These are phyloP conservation scores for Carex myosuroides DNA, from an alignment of 176 grass and related monocot genomes.

Conservation along the genomic window DNA sequence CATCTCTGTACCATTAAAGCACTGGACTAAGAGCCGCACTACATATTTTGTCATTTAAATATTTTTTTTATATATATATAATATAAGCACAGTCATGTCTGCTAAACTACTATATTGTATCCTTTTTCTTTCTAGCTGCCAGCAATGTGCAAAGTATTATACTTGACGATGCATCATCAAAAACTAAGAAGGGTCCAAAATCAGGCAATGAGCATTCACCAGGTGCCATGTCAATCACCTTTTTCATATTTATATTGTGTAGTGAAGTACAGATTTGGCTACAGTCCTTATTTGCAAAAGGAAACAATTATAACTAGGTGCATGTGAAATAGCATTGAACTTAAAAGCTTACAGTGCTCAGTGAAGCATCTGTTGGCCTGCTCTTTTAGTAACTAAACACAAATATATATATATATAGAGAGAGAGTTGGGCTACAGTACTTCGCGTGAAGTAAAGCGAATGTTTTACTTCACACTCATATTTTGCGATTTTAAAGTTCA, in stretches of 20 bases:
- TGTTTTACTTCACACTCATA: too few species aligned
- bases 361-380: background rate
- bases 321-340: background rate
- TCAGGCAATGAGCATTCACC: slow-evolving; percentile 20
- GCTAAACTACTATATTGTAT: slow-evolving; percentile 17
- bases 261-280: slow-evolving; percentile 10
- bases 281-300: slow-evolving; percentile 11
- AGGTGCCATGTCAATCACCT: background rate
- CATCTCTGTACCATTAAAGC: background rate
- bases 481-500: too few species aligned
- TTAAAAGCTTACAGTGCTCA: background rate
- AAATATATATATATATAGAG: too few species aligned
- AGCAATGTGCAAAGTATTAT: slow-evolving; percentile 30
- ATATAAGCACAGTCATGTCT: background rate
- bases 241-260: slow-evolving; percentile 5
- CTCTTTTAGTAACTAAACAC: background rate
- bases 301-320: background rate
- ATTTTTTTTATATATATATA: background rate
- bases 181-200: slow-evolving; percentile 16
- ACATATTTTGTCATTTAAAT: background rate
- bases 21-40: background rate
- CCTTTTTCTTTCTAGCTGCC: slow-evolving; percentile 36
- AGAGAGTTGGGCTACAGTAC: too few species aligned
- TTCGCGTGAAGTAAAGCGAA: too few species aligned
- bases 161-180: slow-evolving; percentile 33